Percentiles rank a stretch among this genome's conserved stretches.
Conservation (phyloP, 306 rosid species). For the Urtica urens region DNA sequence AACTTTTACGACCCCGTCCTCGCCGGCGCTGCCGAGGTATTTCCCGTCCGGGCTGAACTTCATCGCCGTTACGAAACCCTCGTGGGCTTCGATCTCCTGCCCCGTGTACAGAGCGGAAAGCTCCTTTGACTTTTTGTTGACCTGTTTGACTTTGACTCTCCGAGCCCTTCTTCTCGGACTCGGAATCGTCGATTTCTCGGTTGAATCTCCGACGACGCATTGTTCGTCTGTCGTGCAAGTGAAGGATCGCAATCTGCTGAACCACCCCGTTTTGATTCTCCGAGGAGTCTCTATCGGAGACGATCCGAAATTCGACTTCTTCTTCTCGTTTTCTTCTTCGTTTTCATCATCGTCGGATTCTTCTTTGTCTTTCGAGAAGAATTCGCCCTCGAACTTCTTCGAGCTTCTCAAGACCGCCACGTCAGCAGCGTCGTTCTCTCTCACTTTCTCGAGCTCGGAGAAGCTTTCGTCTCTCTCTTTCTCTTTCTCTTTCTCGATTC, state of each 20-base stretch:
- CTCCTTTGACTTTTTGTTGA: conserved; percentile 54
- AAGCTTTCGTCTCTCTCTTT: no score
- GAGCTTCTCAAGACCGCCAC: conserved; percentile 30
- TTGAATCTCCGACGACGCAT: conserved; percentile 21
- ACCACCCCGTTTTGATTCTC: conserved; percentile 47
- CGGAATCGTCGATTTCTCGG: conserved; percentile 14
- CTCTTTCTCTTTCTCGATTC: conserved; percentile 28
- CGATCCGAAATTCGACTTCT: conserved; percentile 13
- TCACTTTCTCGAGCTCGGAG: conserved; percentile 28
- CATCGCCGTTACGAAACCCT: conserved; percentile 76
- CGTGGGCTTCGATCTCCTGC: conserved; percentile 85
- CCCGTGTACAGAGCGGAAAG: conserved; percentile 82
- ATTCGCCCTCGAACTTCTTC: conserved; percentile 39
- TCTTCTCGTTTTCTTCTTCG: conserved; percentile 18
- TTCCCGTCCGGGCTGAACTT: conserved; percentile 95
- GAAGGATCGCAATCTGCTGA: conserved; percentile 49
- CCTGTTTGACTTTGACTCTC: conserved; percentile 66
- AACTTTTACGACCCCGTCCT: conserved; percentile 67
- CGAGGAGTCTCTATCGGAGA: conserved; percentile 21
- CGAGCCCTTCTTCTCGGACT: conserved; percentile 33
- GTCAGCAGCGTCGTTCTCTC: conserved; percentile 17
- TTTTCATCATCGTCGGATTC: conserved; percentile 24
- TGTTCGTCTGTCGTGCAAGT: conserved; percentile 48
- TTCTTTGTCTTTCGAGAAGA: conserved; percentile 29
- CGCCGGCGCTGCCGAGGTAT: conserved; percentile 87